A percentile compares a stretch with the other conserved stretches of the same genome.
Evolutionary conservation across 306 rosid genomes (phyloP).

Genomic region (Vicia sativa): DNA sequence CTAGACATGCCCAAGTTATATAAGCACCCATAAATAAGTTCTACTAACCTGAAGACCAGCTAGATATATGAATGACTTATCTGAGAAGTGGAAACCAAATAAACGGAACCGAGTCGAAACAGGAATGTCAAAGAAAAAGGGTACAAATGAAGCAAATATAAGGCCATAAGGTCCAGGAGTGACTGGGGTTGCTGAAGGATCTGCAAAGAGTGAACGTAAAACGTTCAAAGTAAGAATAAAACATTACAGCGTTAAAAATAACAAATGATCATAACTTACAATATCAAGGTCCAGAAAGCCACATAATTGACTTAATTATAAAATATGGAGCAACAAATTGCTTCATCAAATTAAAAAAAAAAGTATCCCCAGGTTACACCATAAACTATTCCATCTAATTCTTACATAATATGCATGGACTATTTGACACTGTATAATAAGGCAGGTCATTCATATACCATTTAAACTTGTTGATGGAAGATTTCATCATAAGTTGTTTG

Average conservation of each 20-base stretch:
- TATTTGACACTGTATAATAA: slow-evolving; percentile 22
- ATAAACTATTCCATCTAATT: slow-evolving; percentile 25
- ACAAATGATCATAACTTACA: background rate
- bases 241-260: background rate
- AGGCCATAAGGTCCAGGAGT: slow-evolving; percentile 97
- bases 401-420: slow-evolving; percentile 7
- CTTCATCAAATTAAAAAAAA: slow-evolving; percentile 29
- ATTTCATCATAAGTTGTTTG: background rate
- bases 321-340: slow-evolving; percentile 17
- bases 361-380: slow-evolving; percentile 19
- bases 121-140: slow-evolving; percentile 97
- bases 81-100: slow-evolving; percentile 78
- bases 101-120: slow-evolving; percentile 87
- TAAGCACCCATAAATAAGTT: slow-evolving; percentile 16
- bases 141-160: slow-evolving; percentile 92
- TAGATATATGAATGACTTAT: slow-evolving; percentile 90
- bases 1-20: slow-evolving; percentile 17
- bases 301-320: slow-evolving; percentile 24
- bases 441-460: slow-evolving; percentile 9
- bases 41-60: slow-evolving; percentile 89
- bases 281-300: slow-evolving; percentile 16
- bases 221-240: slow-evolving; percentile 33
- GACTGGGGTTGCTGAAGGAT: slow-evolving; percentile 70
- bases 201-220: slow-evolving; percentile 53
- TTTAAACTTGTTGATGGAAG: slow-evolving; percentile 8